Conservation (phyloP, 2,329 filamentous ascomycete species). For the Tothia fuscella region DNA sequence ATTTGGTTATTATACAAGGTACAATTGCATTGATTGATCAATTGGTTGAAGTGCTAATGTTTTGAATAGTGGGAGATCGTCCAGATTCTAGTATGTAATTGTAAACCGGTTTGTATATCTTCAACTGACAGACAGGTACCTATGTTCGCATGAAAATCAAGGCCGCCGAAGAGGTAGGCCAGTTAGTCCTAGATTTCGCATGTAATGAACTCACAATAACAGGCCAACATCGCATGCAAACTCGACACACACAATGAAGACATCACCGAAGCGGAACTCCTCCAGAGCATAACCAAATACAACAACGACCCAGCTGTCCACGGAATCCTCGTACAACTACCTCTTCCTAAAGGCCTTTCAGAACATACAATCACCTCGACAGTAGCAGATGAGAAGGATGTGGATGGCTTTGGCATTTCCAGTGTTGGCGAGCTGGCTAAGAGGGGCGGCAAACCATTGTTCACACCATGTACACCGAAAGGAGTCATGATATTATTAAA, state of each 20-base stretch:
- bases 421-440: conserved; percentile 98
- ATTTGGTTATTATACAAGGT: conserved; percentile 92
- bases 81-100: conserved; percentile 70
- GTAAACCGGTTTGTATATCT: not conserved
- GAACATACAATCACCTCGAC: conserved; percentile 85
- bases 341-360: conserved; percentile 76
- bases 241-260: conserved; percentile 72
- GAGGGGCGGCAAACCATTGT: conserved; percentile 77
- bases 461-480: conserved; percentile 92
- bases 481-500: conserved; percentile 88
- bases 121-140: conserved; percentile 46
- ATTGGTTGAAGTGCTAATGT: not conserved
- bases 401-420: conserved; percentile 85
- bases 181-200: not conserved
- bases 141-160: conserved; percentile 99
- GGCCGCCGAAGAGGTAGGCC: conserved; percentile 71
- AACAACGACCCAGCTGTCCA: conserved; percentile 83
- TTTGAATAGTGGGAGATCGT: conserved; percentile 67
- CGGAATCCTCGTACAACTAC: conserved; percentile 88
- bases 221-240: conserved; percentile 85
- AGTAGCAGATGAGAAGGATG: conserved; percentile 89
- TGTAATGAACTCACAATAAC: conserved; percentile 8
- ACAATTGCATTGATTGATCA: conserved; percentile 19
- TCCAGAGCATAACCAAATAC: conserved; percentile 66
- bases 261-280: conserved; percentile 72